Conservation (phyloP, 495 filamentous ascomycete genomes). For the Neurospora tetraspora region DNA sequence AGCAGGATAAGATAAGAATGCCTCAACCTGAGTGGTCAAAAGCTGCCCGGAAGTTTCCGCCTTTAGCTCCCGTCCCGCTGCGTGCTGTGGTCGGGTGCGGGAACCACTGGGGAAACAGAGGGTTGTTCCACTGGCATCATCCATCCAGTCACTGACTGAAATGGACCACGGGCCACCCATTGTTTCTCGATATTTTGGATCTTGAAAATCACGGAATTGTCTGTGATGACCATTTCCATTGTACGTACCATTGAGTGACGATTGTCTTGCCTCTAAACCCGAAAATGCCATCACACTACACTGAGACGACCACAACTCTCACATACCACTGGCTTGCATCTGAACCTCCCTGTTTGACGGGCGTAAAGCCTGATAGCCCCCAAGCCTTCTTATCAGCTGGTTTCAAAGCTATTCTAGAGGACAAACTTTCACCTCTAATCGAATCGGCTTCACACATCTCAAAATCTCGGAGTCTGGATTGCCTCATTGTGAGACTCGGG, state of each 20-base stretch:
- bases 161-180: background rate
- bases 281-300: background rate
- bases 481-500: background rate
- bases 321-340: background rate
- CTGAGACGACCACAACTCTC: background rate
- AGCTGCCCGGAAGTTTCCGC: background rate
- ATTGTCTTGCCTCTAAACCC: background rate
- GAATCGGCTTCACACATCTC: background rate
- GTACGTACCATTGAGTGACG: background rate
- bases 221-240: background rate
- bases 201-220: background rate
- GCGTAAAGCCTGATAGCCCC: background rate
- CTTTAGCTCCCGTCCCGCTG: background rate
- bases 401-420: background rate
- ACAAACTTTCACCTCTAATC: background rate
- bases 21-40: background rate
- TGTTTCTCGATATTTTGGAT: background rate
- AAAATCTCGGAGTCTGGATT: background rate
- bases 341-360: background rate
- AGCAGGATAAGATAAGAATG: background rate
- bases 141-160: background rate
- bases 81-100: background rate
- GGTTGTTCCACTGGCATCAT: background rate
- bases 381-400: background rate
- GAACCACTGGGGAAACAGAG: background rate